Base-by-base conservation (phyloP, 2,329 filamentous ascomycete genomes). In the Xylaria polymorpha region DNA sequence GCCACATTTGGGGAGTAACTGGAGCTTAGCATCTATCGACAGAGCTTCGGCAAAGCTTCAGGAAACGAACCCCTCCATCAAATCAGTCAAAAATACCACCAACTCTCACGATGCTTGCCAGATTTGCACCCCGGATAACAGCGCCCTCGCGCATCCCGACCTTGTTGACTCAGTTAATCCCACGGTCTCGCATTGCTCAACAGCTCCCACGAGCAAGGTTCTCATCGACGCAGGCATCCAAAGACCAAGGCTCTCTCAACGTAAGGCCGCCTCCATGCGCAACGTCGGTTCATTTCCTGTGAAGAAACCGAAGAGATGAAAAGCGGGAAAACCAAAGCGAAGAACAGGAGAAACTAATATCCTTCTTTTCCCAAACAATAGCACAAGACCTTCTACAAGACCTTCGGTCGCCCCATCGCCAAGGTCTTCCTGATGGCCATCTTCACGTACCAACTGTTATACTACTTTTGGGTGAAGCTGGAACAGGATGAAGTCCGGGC, bases 391-490 rank as follows among this genome's bases (percentile, higher is more conserved):
- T 94, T 94, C 82, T 95, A 94, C 84, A 90, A 88, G 77, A 89
- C 88, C 15, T 94, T 94, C 77, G 88, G 90, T 46, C 86, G 91
- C 1, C 92, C 93, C 2, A 84, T 95, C 55, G 86, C 88, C 62
- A 95, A 94, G 81, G 89, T 90, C 63, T 87, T 93, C 72, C 85
- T 95, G 44, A 86, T 92, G 77, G 92, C 93, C 63, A 86, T 94
- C 64, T 90, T 93, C 77, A 91, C 90, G 1, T 96, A 95, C 79
- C 93, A 96, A 80, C 75, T 92, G n/a, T 80, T 86, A 15, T 95
- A 94, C 81, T 93, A 88, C 83, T 82, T 82, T 15, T 96, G 93
- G 93, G 78, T 88, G 44, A 92, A 91, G 80, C 84, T 95, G 60
- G 92, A 94, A 79, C 86, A 87, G 41, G 85, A 92, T 63, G 93